These are phyloP conservation scores for Tilletia setariae DNA, from an alignment of 1,284 basidiomycete species.

Conservation along the genomic window DNA sequence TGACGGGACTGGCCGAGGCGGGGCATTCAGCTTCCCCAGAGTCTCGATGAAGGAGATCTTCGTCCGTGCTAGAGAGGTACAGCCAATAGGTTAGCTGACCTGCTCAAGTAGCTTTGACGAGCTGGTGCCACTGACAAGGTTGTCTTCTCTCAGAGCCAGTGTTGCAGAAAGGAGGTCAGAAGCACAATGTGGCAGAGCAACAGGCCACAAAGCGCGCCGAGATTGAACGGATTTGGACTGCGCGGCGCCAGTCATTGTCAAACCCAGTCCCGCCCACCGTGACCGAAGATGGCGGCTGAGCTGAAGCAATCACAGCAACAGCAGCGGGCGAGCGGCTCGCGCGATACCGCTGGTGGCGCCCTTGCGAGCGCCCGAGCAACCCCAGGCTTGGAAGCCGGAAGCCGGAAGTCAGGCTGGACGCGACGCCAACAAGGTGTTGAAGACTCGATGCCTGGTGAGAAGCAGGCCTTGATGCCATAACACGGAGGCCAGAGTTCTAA, in stretches of 20 bases:
- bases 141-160: conserved; percentile 20
- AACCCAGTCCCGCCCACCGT: conserved; percentile 78
- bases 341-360: neutral
- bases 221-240: conserved; percentile 95
- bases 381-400: neutral
- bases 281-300: conserved; percentile 59
- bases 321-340: neutral
- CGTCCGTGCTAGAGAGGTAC: conserved; percentile 79
- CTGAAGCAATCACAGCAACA: neutral
- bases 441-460: conserved; percentile 34
- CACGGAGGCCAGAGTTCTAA: neutral
- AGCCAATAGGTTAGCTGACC: conserved; percentile 8
- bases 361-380: neutral
- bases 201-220: conserved; percentile 95
- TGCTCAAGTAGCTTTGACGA: neutral
- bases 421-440: conserved; percentile 31
- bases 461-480: neutral
- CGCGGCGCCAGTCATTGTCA: conserved; percentile 78
- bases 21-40: conserved; percentile 93
- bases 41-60: conserved; percentile 99
- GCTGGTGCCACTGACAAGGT: neutral
- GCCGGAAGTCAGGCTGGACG: conserved; percentile 13
- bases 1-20: conserved; percentile 87
- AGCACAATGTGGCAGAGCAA: conserved; percentile 92
- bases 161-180: conserved; percentile 73